Evolutionary conservation across 2,329 filamentous ascomycete genomes (phyloP), one percentile per base, ranked within the genome.

Genomic region (Phymatotrichopsis omnivora): DNA sequence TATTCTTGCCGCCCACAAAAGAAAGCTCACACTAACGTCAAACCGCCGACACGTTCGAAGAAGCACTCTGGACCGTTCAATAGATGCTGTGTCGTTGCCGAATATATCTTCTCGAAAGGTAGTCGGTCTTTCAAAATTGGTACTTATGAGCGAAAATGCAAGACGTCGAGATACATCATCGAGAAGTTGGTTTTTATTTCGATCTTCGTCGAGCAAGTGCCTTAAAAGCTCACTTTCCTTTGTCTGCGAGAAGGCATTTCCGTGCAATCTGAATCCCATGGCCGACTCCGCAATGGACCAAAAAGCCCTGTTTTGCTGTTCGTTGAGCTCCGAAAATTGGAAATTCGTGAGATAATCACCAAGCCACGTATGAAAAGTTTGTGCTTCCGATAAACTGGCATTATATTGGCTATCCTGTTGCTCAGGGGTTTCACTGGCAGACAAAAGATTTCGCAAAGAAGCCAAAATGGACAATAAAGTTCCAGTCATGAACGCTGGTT

Each of bases 371-470:
- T 87, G 80, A 56, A 98, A 96, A 1, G 63, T 65, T 50, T 80
- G 73, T 5, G 85, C 81, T 58, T 82, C 89, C 49, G 70, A 75
- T 68, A 86, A 77, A 1, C 85, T 93, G 5, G 74, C 73, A 53
- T 74, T 74, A 61, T 89, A 82, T 56, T 94, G 84, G 48, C 74
- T 85, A 60, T 93, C 84, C 57, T 94, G 85, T 0, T 84, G 89
- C 3, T 82, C 89, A 57, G 78, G 85, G 10, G 82, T 77, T 57
- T 86, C 80, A 24, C 75, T 77, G 2, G 80, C 81, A 32, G 78
- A 74, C 12, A 93, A 67, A 57, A 94, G 87, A 7, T 78, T 73
- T 33, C 80, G 74, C 16, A 96, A 68, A 2, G 85, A 86, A 3
- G 86, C 77, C 3, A 96, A 67, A 0, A 82, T 81, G 1, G 85